Base-by-base conservation (phyloP, 2,329 filamentous ascomycete genomes). In the Fusarium stilboides region DNA sequence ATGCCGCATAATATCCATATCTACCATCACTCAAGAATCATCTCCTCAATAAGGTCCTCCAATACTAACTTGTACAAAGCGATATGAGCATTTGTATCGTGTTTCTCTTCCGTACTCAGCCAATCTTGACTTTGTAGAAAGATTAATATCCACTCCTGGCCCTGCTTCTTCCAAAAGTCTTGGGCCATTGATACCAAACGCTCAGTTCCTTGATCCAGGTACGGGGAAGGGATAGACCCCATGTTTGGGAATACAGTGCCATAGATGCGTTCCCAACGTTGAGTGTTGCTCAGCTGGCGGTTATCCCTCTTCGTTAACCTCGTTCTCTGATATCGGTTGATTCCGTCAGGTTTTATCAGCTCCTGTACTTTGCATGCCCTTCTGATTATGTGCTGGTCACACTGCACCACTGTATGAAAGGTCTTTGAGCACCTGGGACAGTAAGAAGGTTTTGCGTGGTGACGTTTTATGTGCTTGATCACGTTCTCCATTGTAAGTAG, bases 381-480 rank as follows among this genome's bases (percentile, higher is more conserved):
- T 9, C 5, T 20, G 6, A 53, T 2, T 2, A 53, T 53, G 2
- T 53, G 50, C 2, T 20, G 15, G 20, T 53, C 50, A 20, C 50
- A 53, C 5, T 34, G 43, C 0, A 22, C 6, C 6, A 45, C 50
- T 7, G 3, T 53, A 1, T 5, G 26, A 1, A 53, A 53, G 1
- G 12, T 14, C 3, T 5, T 34, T 4, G 50, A 34, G 20, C 50
- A 53, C 0, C 17, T 53, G 0, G 50, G 50, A 0, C 50, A 53
- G 13, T 53, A 53, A 3, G 50, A 9, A 2, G 39, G 50, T 1
- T 3, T 19, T 1, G 17, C 3, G 5, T 53, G 50, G 0, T 33
- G n/a, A 0, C 20, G 28, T 4, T 19, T 7, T 0, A 34, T 5
- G 8, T 53, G 50, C 1, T 4, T 0, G 1, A 10, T 34, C 2